These are phyloP conservation scores for Oryza australiensis DNA, from an alignment of 176 grass and related monocot species.

Conservation along the genomic window DNA sequence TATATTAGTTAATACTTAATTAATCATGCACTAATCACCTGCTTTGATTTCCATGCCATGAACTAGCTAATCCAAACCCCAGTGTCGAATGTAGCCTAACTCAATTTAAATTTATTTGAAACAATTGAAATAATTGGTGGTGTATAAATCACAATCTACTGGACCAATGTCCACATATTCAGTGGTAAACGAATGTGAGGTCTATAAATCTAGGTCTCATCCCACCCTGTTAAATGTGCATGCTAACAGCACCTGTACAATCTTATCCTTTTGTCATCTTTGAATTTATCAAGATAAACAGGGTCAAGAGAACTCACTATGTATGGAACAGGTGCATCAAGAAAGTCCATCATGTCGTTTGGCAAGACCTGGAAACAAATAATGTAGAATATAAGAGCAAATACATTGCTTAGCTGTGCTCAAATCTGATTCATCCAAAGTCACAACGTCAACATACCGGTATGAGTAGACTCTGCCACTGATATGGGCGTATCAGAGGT, in stretches of 20 bases:
- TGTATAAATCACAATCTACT: constrained; percentile 18
- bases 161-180: background rate
- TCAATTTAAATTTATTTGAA: constrained; percentile 4
- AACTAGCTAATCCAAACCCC: no score
- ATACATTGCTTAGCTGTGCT: constrained; percentile 21
- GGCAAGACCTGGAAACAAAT: constrained; percentile 77
- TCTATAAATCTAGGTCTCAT: background rate
- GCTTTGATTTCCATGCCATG: no score
- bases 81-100: background rate
- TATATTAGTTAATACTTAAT: no score
- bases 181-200: background rate
- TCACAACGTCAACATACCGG: constrained; percentile 59
- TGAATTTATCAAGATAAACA: constrained; percentile 27
- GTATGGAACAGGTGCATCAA: constrained; percentile 97
- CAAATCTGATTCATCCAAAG: constrained; percentile 34
- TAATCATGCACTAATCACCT: no score
- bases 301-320: constrained; percentile 69
- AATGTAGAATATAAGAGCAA: constrained; percentile 21
- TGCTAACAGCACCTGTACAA: background rate
- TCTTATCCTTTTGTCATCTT: background rate
- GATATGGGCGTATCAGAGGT: constrained; percentile 90
- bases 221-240: background rate
- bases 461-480: constrained; percentile 95
- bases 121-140: background rate
- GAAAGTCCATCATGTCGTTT: constrained; percentile 91